Evolutionary conservation across 805 yeast species (phyloP).

Genomic region (Candida succiphila): DNA sequence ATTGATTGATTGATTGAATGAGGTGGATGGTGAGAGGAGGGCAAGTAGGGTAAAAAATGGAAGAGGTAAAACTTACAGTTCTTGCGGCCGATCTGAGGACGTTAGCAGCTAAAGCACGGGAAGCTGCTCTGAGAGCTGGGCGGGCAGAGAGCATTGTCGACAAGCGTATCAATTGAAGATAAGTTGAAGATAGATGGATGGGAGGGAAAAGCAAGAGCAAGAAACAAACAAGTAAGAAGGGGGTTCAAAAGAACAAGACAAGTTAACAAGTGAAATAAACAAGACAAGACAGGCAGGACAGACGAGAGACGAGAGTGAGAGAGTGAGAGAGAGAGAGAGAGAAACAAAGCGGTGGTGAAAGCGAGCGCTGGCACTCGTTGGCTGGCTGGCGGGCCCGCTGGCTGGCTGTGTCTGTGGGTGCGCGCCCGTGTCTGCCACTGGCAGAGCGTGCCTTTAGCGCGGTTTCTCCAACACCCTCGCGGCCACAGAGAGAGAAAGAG

Average conservation of each 20-base stretch:
- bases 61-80: conserved; percentile 27
- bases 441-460: too few species aligned
- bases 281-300: neutral
- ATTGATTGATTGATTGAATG: neutral
- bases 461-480: too few species aligned
- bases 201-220: neutral
- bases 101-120: conserved; percentile 58
- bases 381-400: too few species aligned
- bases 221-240: neutral
- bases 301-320: neutral
- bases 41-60: neutral
- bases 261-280: neutral
- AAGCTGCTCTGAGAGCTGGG: conserved; percentile 77
- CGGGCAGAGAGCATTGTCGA: conserved; percentile 71
- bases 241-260: neutral
- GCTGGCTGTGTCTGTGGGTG: too few species aligned
- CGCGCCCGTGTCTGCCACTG: too few species aligned
- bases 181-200: neutral
- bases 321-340: neutral
- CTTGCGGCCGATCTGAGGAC: conserved; percentile 34
- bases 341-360: neutral
- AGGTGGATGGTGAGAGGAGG: too few species aligned
- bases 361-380: too few species aligned
- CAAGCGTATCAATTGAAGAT: neutral
- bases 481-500: too few species aligned